Evolutionary conservation across 2,329 filamentous ascomycete species (phyloP).

Genomic region (Calonectria hawksworthii): DNA sequence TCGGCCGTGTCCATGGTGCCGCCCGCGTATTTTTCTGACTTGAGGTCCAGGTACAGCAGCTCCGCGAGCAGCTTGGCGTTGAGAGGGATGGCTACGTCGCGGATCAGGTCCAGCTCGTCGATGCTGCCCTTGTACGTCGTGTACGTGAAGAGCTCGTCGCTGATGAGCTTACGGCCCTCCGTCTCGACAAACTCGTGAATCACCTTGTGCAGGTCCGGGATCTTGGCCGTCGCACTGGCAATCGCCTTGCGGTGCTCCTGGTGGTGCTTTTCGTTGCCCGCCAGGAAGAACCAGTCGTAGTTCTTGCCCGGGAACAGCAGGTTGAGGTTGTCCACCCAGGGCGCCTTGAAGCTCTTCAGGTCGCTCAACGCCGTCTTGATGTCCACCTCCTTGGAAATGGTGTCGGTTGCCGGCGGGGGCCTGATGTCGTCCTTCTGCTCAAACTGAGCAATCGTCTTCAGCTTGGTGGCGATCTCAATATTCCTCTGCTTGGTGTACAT

Average conservation of each 20-base stretch:
- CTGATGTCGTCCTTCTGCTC: constrained; percentile 51
- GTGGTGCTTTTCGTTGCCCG: constrained; percentile 47
- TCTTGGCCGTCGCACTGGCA: constrained; percentile 50
- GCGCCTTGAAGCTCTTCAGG: constrained; percentile 52
- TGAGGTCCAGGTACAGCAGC: constrained; percentile 71
- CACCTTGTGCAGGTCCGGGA: constrained; percentile 49
- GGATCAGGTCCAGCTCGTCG: constrained; percentile 58
- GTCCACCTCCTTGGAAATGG: constrained; percentile 40
- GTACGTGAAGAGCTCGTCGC: constrained; percentile 54
- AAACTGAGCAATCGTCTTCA: constrained; percentile 50
- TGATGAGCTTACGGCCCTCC: constrained; percentile 55
- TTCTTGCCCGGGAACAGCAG: constrained; percentile 53
- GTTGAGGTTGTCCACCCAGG: constrained; percentile 43
- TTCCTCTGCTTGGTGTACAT: constrained; percentile 61
- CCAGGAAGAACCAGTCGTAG: constrained; percentile 56
- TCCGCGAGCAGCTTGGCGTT: constrained; percentile 69
- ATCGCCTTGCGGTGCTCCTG: constrained; percentile 47
- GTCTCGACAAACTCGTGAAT: constrained; percentile 51
- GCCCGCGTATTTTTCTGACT: constrained; percentile 41
- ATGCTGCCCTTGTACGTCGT: constrained; percentile 50
- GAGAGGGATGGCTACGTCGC: constrained; percentile 71
- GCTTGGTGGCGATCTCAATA: constrained; percentile 53
- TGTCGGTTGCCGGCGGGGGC: constrained; percentile 48
- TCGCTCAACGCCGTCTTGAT: constrained; percentile 51
- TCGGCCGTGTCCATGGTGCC: constrained; percentile 59